A percentile compares a stretch with the other conserved stretches of the same genome.
phyloP scores from a whole-genome alignment of 1,284 basidiomycete species.

The Ganoderma resinaceum region DNA sequence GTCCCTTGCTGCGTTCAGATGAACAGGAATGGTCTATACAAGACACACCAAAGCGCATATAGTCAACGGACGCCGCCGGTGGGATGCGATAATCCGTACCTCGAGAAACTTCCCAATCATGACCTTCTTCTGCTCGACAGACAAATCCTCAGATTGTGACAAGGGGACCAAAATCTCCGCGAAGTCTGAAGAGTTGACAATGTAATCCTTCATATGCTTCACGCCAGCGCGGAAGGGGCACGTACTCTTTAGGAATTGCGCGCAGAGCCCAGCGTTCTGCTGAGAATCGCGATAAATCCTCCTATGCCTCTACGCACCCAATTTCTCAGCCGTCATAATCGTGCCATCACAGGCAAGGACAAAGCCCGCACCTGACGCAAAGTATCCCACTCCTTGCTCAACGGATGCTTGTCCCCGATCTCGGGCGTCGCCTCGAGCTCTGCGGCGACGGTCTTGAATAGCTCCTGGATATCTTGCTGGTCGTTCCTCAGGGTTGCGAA shows the following conservation, averaged over 20 bases:
- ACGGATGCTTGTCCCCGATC: constrained; percentile 35
- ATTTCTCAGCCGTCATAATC: not conserved
- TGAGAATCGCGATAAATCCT: constrained; percentile 39
- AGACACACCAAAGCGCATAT: not conserved
- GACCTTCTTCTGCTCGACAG: constrained; percentile 36
- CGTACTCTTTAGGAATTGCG: constrained; percentile 38
- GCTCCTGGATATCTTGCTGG: constrained; percentile 38
- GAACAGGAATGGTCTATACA: constrained; percentile 37
- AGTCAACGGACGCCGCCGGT: not conserved
- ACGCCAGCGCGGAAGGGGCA: not conserved
- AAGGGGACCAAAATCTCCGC: constrained; percentile 38
- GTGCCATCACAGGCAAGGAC: not conserved
- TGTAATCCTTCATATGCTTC: too few species aligned
- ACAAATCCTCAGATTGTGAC: constrained; percentile 34
- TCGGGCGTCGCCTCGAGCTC: constrained; percentile 38
- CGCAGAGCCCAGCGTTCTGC: constrained; percentile 38
- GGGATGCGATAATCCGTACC: constrained; percentile 18
- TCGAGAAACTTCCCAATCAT: constrained; percentile 43
- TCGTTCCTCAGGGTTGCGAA: constrained; percentile 37
- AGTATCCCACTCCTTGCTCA: constrained; percentile 35
- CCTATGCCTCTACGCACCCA: constrained; percentile 28
- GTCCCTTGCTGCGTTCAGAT: constrained; percentile 35
- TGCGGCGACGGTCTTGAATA: constrained; percentile 36
- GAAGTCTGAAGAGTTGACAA: constrained; percentile 31
- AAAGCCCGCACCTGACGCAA: constrained; percentile 33